Conservation (phyloP, 2,329 filamentous ascomycete genomes). For the Penicillium sp. region DNA sequence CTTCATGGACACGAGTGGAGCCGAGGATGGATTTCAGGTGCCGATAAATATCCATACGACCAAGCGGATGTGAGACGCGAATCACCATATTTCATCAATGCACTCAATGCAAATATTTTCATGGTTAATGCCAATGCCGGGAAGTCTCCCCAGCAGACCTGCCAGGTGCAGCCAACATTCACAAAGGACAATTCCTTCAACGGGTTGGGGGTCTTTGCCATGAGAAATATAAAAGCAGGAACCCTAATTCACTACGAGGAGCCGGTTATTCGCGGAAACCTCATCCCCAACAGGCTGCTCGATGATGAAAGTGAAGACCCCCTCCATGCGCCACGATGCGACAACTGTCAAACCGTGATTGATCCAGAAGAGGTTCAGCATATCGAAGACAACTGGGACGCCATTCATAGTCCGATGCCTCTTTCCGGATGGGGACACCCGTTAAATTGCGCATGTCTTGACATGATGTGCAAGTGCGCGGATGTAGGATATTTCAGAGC, state of each 20-base stretch:
- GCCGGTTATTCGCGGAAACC: slow-evolving; percentile 36
- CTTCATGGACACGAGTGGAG: slow-evolving; percentile 28
- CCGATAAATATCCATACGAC: slow-evolving; percentile 30
- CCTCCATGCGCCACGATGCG: slow-evolving; percentile 18
- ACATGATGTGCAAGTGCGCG: neutral
- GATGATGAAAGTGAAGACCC: neutral
- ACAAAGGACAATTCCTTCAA: neutral
- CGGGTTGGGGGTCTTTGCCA: slow-evolving; percentile 30
- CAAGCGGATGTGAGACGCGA: slow-evolving; percentile 21
- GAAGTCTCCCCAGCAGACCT: neutral
- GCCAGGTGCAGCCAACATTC: slow-evolving; percentile 6
- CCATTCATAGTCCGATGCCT: neutral
- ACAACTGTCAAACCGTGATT: slow-evolving; percentile 27
- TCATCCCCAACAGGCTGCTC: slow-evolving; percentile 15
- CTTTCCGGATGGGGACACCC: neutral
- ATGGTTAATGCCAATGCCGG: neutral
- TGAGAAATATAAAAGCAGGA: slow-evolving; percentile 20
- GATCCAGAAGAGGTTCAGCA: neutral
- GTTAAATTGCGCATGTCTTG: neutral
- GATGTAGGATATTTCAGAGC: neutral
- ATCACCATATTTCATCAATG: slow-evolving; percentile 14
- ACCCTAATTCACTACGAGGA: slow-evolving; percentile 34
- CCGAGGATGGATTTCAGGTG: slow-evolving; percentile 19
- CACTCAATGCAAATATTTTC: slow-evolving; percentile 26
- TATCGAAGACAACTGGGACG: neutral